Conservation (phyloP, 371 early-diverging fungal species). For the Blyttiomyces sp. region DNA sequence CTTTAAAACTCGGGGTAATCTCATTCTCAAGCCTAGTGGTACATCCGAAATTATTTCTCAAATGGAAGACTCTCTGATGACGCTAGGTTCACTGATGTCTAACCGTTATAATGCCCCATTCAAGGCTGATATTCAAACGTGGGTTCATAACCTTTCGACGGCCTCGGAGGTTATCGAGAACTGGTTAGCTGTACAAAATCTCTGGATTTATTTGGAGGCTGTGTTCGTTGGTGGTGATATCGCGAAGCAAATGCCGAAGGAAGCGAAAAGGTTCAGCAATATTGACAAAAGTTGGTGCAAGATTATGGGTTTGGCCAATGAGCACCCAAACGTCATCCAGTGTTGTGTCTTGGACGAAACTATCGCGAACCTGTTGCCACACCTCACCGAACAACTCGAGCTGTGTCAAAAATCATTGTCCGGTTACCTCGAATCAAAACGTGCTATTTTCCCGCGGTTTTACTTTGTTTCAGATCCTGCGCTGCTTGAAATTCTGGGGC, state of each 20-base stretch:
- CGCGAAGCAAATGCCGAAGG: conserved; percentile 67
- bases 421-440: conserved; percentile 61
- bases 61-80: conserved; percentile 64
- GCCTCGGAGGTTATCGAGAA: conserved; percentile 62
- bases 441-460: conserved; percentile 64
- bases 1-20: conserved; percentile 59
- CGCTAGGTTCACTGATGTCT: conserved; percentile 53
- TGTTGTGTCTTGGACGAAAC: conserved; percentile 61
- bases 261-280: conserved; percentile 63
- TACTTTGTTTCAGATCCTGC: conserved; percentile 65
- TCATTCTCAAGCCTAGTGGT: conserved; percentile 54
- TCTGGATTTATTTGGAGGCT: conserved; percentile 67
- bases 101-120: conserved; percentile 64
- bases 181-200: conserved; percentile 61
- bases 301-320: conserved; percentile 60
- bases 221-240: conserved; percentile 67
- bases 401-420: conserved; percentile 61
- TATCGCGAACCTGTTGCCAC: conserved; percentile 58
- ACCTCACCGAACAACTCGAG: conserved; percentile 61
- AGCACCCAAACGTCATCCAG: conserved; percentile 60
- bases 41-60: conserved; percentile 60
- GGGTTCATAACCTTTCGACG: conserved; percentile 59
- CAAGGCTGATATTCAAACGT: conserved; percentile 57
- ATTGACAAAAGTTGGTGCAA: conserved; percentile 66
- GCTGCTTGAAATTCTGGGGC: conserved; percentile 59